phyloP scores from a whole-genome alignment of 139 green algal species.

The Astrephomene gubernaculifera region DNA sequence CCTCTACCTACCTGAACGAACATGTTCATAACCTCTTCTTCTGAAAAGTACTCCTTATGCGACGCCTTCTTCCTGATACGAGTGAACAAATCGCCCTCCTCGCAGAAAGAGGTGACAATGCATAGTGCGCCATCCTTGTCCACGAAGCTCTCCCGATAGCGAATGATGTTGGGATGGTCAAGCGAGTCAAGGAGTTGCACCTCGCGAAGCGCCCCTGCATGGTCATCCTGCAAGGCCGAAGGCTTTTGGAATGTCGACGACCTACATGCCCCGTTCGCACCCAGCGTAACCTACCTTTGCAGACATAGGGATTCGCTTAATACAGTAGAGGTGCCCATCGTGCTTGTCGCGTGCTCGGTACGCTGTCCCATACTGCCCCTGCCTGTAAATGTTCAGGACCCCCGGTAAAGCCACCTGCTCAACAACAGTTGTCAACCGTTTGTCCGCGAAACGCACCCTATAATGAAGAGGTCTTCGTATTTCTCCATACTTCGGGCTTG shows the following conservation, averaged over 20 bases:
- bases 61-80: constrained; percentile 42
- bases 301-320: constrained; percentile 69
- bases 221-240: constrained; percentile 55
- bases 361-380: constrained; percentile 49
- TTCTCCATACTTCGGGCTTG: constrained; percentile 19
- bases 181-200: constrained; percentile 66
- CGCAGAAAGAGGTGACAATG: constrained; percentile 70
- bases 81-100: constrained; percentile 68
- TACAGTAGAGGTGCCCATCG: constrained; percentile 62
- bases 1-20: constrained; percentile 81
- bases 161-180: constrained; percentile 75
- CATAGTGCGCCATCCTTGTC: constrained; percentile 65
- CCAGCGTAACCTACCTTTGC: constrained; percentile 46
- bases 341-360: constrained; percentile 51
- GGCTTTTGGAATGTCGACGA: background rate
- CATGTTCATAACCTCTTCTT: constrained; percentile 77
- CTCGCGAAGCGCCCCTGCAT: constrained; percentile 57
- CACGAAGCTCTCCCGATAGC: constrained; percentile 71
- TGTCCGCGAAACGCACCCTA: constrained; percentile 42
- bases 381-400: constrained; percentile 7
- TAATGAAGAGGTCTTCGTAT: constrained; percentile 11
- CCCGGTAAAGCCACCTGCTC: no score
- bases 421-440: background rate
- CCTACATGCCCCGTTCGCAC: background rate
- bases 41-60: constrained; percentile 59